Conservation (phyloP, 768 basidiomycete species). For the Inosperma sp. region DNA sequence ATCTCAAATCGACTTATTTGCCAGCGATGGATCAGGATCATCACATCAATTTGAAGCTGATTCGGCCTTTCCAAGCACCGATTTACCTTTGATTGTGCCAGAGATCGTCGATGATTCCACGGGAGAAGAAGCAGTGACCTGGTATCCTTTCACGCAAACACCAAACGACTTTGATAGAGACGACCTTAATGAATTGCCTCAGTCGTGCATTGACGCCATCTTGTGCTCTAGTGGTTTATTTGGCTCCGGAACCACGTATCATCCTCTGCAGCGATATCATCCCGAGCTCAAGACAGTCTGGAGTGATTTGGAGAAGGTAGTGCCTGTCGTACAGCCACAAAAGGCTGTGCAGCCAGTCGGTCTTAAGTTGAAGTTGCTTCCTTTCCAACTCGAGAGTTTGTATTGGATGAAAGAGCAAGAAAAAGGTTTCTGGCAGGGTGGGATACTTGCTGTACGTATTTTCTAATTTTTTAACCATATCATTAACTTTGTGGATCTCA, state of each 20-base stretch:
- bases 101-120: no score
- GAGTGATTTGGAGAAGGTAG: conserved; percentile 72
- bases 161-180: no score
- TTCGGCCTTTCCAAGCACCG: no score
- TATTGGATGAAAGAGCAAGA: conserved; percentile 97
- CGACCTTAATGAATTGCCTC: no score
- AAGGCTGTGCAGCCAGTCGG: conserved; percentile 75
- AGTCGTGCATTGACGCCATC: conserved; percentile 40
- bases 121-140: no score
- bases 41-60: no score
- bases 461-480: background rate
- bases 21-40: no score
- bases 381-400: conserved; percentile 93
- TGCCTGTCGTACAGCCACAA: conserved; percentile 57
- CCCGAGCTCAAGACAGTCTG: conserved; percentile 80
- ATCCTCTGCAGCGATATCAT: conserved; percentile 64
- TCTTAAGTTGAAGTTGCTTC: conserved; percentile 82
- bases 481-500: conserved; percentile 24
- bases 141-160: no score
- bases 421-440: conserved; percentile 79
- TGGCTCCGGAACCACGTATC: conserved; percentile 56
- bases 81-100: no score
- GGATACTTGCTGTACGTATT: conserved; percentile 77
- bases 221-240: conserved; percentile 2
- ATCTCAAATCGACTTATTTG: no score